Conservation (phyloP, 768 basidiomycete genomes). For the Boletellus emodensis region DNA sequence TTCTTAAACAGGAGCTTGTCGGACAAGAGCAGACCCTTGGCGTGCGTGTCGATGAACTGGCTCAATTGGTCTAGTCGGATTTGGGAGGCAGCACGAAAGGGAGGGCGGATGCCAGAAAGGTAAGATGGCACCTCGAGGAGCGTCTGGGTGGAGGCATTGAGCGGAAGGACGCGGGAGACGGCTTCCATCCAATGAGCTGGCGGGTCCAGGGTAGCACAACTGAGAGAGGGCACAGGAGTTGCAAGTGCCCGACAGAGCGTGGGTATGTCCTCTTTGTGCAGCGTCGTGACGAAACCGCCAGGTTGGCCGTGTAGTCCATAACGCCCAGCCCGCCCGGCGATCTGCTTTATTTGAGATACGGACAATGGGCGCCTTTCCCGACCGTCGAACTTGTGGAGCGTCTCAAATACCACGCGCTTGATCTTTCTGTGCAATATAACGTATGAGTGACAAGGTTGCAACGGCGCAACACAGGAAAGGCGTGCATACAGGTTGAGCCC, state of each 20-base stretch:
- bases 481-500: conserved; percentile 85
- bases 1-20: conserved; percentile 45
- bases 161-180: conserved; percentile 43
- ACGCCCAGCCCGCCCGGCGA: conserved; percentile 90
- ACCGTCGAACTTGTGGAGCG: conserved; percentile 65
- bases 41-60: conserved; percentile 41
- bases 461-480: neutral
- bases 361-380: conserved; percentile 45
- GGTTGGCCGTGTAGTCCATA: conserved; percentile 61
- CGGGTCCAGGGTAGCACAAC: conserved; percentile 46
- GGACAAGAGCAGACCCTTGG: conserved; percentile 35
- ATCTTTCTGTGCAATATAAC: conserved; percentile 63
- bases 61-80: conserved; percentile 29
- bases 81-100: conserved; percentile 37
- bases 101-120: conserved; percentile 41
- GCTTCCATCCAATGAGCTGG: conserved; percentile 20
- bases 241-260: conserved; percentile 55
- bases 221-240: conserved; percentile 46
- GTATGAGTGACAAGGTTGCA: neutral
- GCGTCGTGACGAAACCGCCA: conserved; percentile 71
- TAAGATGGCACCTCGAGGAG: conserved; percentile 49
- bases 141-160: conserved; percentile 35
- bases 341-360: conserved; percentile 84
- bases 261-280: conserved; percentile 59
- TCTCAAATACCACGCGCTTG: conserved; percentile 76